These are phyloP conservation scores for Candida tibetensis DNA, from an alignment of 805 yeast genomes.

Conservation along the genomic window DNA sequence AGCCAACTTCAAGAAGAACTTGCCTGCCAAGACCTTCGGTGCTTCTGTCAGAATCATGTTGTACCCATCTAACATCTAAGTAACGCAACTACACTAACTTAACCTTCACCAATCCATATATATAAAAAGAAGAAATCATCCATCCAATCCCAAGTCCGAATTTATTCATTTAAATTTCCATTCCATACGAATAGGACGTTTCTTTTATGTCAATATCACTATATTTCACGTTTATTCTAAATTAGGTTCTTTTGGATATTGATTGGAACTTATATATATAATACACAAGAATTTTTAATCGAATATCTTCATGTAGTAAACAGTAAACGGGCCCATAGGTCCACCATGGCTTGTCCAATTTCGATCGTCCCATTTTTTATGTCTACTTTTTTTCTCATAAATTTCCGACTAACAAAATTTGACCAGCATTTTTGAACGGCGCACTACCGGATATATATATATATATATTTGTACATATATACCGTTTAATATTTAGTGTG, in stretches of 20 bases:
- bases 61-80: conserved; percentile 99
- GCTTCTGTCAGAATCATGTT: conserved; percentile 99
- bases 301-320: background rate
- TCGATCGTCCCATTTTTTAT: too few species aligned
- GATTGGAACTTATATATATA: conserved; percentile 6
- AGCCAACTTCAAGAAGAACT: conserved; percentile 98
- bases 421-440: too few species aligned
- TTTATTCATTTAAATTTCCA: conserved; percentile 5
- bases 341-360: too few species aligned
- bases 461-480: too few species aligned
- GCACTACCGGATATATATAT: too few species aligned
- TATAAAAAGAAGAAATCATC: background rate
- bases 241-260: conserved; percentile 7
- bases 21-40: conserved; percentile 99
- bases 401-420: too few species aligned
- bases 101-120: background rate
- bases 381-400: too few species aligned
- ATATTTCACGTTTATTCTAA: conserved; percentile 4
- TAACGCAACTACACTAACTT: background rate
- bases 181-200: conserved; percentile 1
- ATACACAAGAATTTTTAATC: conserved; percentile 6
- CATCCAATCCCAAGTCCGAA: conserved; percentile 1
- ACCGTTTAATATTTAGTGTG: too few species aligned
- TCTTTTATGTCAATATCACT: conserved; percentile 1
- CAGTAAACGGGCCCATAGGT: background rate